Base-by-base conservation (phyloP, 345 rosid genomes). In the Cardamine resedifolia region DNA sequence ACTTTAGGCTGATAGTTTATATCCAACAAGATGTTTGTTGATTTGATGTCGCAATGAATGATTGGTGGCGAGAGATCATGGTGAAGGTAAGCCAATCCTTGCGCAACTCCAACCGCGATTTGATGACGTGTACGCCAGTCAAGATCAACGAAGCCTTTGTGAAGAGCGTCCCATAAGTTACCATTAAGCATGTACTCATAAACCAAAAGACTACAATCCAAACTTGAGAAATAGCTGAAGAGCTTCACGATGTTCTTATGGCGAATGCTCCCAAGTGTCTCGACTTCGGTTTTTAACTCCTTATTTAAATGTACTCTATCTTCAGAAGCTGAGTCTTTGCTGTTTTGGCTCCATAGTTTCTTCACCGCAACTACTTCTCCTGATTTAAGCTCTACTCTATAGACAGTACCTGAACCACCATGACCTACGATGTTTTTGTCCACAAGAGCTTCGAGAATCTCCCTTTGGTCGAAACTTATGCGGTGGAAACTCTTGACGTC, bases 121-220 rank as follows among this genome's bases (percentile, higher is more conserved):
- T 81, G 90, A 59, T 91, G 97, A 41, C 98, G 89, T 28, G 85
- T 86, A 14, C 88, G 90, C 98, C 98, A 94, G 60, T 84, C 86
- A 14, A 89, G 88, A 48, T 58, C 70, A 65, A 78, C 48, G 51
- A 76, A 36, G 39, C 92, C 94, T 65, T 84, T 81, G 82, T 89
- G 97, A 62, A 94, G 90, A 53, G 96, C 87, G 31, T 91, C 92
- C 88, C 96, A 83, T 10, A 94, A 90, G 75, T 89, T 94, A 58
- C 97, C 98, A 28, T 90, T 93, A 2, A 88, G 85, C 98, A 90
- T 88, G 79, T 88, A 90, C 83, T 94, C 98, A 59, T 94, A 90
- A 36, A 91, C 90, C 83, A 91, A 77, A 56, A 94, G 79, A 66
- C 74, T 90, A 78, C 83, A 79, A 34, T 89, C 82, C 61, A 78